Percentiles rank a stretch among this genome's conserved stretches.
Evolutionary conservation across 306 rosid species (phyloP).

Genomic region (Prunus mume): DNA sequence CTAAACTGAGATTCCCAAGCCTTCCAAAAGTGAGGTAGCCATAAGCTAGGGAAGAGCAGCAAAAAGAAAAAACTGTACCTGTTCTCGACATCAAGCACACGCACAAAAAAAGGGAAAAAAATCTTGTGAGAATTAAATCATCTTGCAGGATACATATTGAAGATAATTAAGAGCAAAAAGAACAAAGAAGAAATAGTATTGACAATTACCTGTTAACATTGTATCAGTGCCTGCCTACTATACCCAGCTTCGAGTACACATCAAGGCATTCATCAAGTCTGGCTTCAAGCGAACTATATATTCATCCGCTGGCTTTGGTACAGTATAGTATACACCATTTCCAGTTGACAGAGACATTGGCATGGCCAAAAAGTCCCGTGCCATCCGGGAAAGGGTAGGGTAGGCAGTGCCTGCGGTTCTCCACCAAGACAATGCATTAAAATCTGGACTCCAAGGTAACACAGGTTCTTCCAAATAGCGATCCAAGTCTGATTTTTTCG

Average conservation of each 20-base stretch:
- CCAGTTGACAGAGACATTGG: slow-evolving; percentile 15
- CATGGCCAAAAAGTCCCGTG: slow-evolving; percentile 6
- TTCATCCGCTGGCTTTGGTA: slow-evolving; percentile 13
- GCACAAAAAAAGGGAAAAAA: neutral
- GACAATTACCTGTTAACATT: neutral
- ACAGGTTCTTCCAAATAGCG: slow-evolving; percentile 16
- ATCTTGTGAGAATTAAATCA: neutral
- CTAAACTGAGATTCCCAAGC: neutral
- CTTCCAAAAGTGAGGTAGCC: neutral
- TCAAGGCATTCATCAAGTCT: neutral
- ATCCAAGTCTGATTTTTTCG: slow-evolving; percentile 6
- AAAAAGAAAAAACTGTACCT: neutral
- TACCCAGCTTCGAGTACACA: slow-evolving; percentile 16
- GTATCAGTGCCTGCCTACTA: neutral
- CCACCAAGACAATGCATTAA: slow-evolving; percentile 19
- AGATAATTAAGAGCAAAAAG: too few species aligned
- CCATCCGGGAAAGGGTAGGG: slow-evolving; percentile 20
- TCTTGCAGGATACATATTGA: too few species aligned
- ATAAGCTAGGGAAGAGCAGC: neutral
- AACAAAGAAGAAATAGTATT: neutral
- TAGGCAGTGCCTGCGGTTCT: neutral
- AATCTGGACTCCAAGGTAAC: slow-evolving; percentile 11
- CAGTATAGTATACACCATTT: slow-evolving; percentile 4
- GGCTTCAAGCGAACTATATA: neutral
- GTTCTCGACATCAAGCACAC: neutral